Evolutionary conservation across 495 filamentous ascomycete genomes (phyloP).

Genomic region (Wilcoxina mikolae): DNA sequence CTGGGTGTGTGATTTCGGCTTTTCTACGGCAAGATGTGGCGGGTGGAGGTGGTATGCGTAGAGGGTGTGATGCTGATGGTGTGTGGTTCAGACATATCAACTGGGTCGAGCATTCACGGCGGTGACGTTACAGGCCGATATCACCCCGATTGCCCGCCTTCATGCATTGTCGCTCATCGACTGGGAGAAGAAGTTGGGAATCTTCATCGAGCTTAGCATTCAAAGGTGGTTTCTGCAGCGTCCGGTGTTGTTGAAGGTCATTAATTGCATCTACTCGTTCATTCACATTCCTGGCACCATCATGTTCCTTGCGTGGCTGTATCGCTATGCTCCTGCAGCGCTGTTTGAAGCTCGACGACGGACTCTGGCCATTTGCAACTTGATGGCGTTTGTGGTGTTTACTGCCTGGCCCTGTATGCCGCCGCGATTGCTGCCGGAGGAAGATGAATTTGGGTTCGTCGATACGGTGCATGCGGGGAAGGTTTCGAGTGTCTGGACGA

Average conservation of each 20-base stretch:
- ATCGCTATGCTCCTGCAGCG: slow-evolving; percentile 43
- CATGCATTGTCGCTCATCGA: slow-evolving; percentile 45
- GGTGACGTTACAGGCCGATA: slow-evolving; percentile 42
- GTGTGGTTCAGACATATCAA: slow-evolving; percentile 34
- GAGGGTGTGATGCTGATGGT: not conserved
- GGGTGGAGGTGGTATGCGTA: too few relatives aligned
- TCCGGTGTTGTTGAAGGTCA: slow-evolving; percentile 19
- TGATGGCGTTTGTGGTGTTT: slow-evolving; percentile 64
- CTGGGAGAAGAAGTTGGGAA: slow-evolving; percentile 39
- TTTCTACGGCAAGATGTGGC: not conserved
- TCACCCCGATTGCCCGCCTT: slow-evolving; percentile 40
- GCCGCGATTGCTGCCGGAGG: slow-evolving; percentile 49
- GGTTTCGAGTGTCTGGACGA: slow-evolving; percentile 53
- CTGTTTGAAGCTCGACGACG: slow-evolving; percentile 49
- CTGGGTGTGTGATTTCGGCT: slow-evolving; percentile 12
- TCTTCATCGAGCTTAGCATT: slow-evolving; percentile 32
- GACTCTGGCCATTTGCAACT: slow-evolving; percentile 59
- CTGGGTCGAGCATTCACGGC: slow-evolving; percentile 48
- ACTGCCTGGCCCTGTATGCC: slow-evolving; percentile 72
- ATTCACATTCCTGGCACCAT: slow-evolving; percentile 74
- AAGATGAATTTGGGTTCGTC: slow-evolving; percentile 49
- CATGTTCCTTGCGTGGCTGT: slow-evolving; percentile 50
- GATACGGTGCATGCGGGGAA: slow-evolving; percentile 59
- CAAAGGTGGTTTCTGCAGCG: slow-evolving; percentile 16
- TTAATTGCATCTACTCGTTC: slow-evolving; percentile 60